Evolutionary conservation across 768 basidiomycete genomes (phyloP).

Genomic region (Cubamyces lactineus): DNA sequence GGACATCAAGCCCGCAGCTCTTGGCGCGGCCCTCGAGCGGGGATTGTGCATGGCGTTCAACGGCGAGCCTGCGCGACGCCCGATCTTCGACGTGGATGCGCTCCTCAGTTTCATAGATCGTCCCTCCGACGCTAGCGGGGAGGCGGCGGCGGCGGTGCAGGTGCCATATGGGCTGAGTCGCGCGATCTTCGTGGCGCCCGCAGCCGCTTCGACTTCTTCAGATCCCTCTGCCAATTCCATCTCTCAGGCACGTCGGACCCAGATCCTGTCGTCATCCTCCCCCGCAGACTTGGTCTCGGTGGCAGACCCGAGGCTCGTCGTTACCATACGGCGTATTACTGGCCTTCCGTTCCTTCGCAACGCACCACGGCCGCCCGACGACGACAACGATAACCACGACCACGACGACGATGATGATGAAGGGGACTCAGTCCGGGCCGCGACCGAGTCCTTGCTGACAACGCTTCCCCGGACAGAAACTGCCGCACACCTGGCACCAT

Average conservation of each 20-base stretch:
- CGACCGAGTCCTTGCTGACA: neutral
- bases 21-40: conserved; percentile 14
- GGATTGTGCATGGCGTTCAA: conserved; percentile 19
- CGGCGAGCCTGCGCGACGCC: conserved; percentile 4
- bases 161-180: conserved; percentile 18
- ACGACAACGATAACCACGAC: neutral
- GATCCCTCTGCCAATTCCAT: neutral
- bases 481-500: conserved; percentile 38
- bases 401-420: neutral
- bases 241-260: neutral
- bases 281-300: conserved; percentile 31
- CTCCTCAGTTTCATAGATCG: conserved; percentile 4
- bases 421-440: neutral
- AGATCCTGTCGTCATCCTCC: neutral
- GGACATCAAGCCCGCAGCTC: conserved; percentile 18
- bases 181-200: conserved; percentile 16
- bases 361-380: neutral
- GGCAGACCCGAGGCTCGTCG: conserved; percentile 33
- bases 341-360: conserved; percentile 5
- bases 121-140: too few species aligned
- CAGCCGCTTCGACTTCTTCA: neutral
- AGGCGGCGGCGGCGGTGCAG: neutral
- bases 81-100: conserved; percentile 20
- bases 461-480: conserved; percentile 18
- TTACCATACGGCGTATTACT: conserved; percentile 28